A percentile compares a stretch with the other conserved stretches of the same genome.
Evolutionary conservation across 129 eudicot species (phyloP).

Genomic region (Apium graveolens): DNA sequence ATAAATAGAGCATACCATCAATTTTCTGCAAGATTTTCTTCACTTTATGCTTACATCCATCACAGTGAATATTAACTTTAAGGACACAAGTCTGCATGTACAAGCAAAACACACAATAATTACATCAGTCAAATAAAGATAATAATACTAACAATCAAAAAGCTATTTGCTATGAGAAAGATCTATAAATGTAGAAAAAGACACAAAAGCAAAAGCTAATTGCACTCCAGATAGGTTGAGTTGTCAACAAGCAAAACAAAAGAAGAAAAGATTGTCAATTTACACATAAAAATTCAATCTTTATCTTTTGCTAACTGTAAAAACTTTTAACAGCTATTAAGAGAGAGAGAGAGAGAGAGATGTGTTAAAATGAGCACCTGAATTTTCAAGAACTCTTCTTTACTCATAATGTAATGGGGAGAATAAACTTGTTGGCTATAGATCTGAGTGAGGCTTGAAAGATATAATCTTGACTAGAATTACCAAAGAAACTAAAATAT

Average conservation of each 20-base stretch:
- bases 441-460: not conserved
- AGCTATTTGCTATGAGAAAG: not conserved
- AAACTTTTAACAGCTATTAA: not conserved
- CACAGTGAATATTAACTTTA: conserved; percentile 96
- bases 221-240: conserved; percentile 15
- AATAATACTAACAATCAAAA: not conserved
- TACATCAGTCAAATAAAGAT: conserved; percentile 16
- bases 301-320: not conserved
- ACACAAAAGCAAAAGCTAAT: conserved; percentile 14
- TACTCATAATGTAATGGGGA: conserved; percentile 46
- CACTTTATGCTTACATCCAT: conserved; percentile 93
- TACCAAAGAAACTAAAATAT: not conserved
- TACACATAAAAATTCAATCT: not conserved
- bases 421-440: not conserved
- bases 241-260: conserved; percentile 35
- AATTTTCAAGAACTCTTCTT: conserved; percentile 97
- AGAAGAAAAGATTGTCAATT: not conserved
- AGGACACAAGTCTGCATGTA: conserved; percentile 84
- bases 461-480: not conserved
- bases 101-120: conserved; percentile 26
- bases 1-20: conserved; percentile 34
- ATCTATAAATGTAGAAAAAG: not conserved
- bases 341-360: not conserved
- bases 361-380: conserved; percentile 56
- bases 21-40: conserved; percentile 95